Conservation (phyloP, 1,139 yeast species). For the Yamadazyma atmosphaerica region DNA sequence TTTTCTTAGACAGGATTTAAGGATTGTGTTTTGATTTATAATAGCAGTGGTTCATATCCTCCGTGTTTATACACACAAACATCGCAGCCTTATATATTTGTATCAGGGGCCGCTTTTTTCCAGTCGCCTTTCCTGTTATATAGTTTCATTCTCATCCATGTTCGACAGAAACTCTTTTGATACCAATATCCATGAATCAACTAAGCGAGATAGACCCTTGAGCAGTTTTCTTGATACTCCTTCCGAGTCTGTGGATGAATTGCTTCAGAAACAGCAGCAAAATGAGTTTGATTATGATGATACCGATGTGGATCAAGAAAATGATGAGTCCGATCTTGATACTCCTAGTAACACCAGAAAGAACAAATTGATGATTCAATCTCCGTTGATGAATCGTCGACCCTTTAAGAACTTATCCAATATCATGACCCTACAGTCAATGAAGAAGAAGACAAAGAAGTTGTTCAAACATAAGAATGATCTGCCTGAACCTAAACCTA, state of each 20-base stretch:
- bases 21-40: not conserved
- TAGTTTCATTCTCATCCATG: not conserved
- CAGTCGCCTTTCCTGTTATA: too few species aligned
- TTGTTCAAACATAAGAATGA: not conserved
- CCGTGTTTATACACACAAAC: too few species aligned
- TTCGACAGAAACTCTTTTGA: not conserved
- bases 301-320: conserved; percentile 5
- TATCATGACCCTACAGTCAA: conserved; percentile 8
- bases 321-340: conserved; percentile 7
- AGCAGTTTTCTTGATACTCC: conserved; percentile 40
- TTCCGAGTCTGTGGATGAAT: conserved; percentile 9
- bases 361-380: conserved; percentile 8
- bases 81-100: too few species aligned
- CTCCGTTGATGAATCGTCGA: conserved; percentile 17
- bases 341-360: conserved; percentile 14
- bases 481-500: not conserved
- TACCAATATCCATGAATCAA: conserved; percentile 7
- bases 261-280: too few species aligned
- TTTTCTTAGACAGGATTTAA: too few species aligned
- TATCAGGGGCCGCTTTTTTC: not conserved
- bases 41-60: not conserved
- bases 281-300: not conserved
- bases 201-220: conserved; percentile 27
- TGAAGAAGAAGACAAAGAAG: conserved; percentile 16
- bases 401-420: conserved; percentile 28